Percentiles rank a stretch among this genome's conserved stretches.
Conservation (phyloP, 257 asterid genomes). For the Ehretia macrophylla region DNA sequence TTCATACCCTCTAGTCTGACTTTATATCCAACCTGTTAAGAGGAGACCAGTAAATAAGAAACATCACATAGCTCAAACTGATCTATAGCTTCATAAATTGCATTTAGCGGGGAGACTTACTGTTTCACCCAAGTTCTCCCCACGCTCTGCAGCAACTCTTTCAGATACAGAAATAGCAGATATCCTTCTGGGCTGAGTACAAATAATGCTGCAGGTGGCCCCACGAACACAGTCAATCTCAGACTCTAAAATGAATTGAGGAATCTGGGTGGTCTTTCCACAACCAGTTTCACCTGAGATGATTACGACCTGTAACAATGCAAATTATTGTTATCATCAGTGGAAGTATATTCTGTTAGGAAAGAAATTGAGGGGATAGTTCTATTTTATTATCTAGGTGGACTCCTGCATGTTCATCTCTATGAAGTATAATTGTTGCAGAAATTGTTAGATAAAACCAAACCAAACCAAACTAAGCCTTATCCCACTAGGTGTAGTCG, state of each 20-base stretch:
- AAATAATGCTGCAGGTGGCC: conserved; percentile 71
- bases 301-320: conserved; percentile 64
- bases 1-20: conserved; percentile 91
- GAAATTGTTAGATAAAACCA: no score
- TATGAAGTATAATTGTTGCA: no score
- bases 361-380: neutral
- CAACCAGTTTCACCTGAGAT: conserved; percentile 99
- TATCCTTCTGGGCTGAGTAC: conserved; percentile 92
- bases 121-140: conserved; percentile 88
- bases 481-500: no score
- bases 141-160: conserved; percentile 92
- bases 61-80: neutral
- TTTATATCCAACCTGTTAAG: conserved; percentile 84
- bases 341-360: conserved; percentile 10
- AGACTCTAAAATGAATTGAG: conserved; percentile 86
- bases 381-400: no score
- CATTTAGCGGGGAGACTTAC: conserved; percentile 40
- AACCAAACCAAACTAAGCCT: no score
- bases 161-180: conserved; percentile 96
- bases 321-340: conserved; percentile 16
- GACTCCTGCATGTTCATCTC: no score
- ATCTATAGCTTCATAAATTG: neutral
- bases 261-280: conserved; percentile 97
- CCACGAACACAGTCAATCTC: conserved; percentile 67
- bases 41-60: conserved; percentile 14